These are phyloP conservation scores for Lachancea thermotolerans DNA, from an alignment of 805 yeast species.

Conservation along the genomic window DNA sequence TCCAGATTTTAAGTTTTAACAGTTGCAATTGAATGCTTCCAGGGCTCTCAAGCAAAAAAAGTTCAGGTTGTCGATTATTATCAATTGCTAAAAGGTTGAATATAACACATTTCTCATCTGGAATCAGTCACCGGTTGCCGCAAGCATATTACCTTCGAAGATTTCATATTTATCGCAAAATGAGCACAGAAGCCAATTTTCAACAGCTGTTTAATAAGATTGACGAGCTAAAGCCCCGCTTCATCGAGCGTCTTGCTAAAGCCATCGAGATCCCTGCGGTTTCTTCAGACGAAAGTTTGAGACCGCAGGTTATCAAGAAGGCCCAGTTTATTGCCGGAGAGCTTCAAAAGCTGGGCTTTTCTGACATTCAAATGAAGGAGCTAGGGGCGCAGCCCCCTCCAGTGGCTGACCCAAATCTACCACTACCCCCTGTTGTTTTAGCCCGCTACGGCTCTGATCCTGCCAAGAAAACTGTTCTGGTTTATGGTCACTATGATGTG, in stretches of 20 bases:
- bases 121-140: no score
- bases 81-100: no score
- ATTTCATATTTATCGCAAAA: background rate
- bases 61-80: no score
- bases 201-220: constrained; percentile 44
- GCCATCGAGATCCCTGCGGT: constrained; percentile 97
- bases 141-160: background rate
- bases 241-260: constrained; percentile 60
- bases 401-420: constrained; percentile 55
- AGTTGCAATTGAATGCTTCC: no score
- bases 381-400: constrained; percentile 93
- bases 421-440: constrained; percentile 91
- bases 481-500: constrained; percentile 97
- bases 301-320: constrained; percentile 88
- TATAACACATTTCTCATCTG: no score
- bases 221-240: constrained; percentile 67
- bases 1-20: no score
- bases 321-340: constrained; percentile 72
- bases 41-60: no score
- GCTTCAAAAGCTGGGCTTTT: constrained; percentile 65
- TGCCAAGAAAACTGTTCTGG: constrained; percentile 75
- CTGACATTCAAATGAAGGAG: constrained; percentile 73
- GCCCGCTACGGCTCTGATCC: constrained; percentile 83
- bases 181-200: constrained; percentile 13
- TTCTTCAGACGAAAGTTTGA: constrained; percentile 79